These are phyloP conservation scores for Kernera saxatilis DNA, from an alignment of 345 rosid species.

Conservation along the genomic window DNA sequence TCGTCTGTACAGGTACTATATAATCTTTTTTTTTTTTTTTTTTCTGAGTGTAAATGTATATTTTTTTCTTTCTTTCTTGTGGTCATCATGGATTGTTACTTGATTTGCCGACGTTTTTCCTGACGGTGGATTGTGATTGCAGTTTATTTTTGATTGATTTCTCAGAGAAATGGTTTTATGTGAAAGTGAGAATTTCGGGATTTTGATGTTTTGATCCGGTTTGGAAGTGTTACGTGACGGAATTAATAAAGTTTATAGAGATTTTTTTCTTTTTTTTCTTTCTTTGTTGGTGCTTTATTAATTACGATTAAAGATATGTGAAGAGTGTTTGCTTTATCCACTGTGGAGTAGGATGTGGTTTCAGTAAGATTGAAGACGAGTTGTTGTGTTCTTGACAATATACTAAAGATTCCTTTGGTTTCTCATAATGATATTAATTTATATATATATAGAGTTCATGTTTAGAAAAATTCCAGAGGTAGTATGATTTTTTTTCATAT, in stretches of 20 bases:
- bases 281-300: too few relatives aligned
- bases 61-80: neutral
- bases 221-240: neutral
- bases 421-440: too few relatives aligned
- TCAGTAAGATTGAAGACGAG: too few relatives aligned
- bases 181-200: neutral
- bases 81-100: neutral
- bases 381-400: too few relatives aligned
- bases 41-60: neutral
- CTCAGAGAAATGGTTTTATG: neutral
- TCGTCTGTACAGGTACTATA: constrained; percentile 47
- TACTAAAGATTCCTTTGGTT: too few relatives aligned
- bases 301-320: too few relatives aligned
- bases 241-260: neutral
- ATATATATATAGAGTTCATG: too few relatives aligned
- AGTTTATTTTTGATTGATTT: constrained; percentile 1
- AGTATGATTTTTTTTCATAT: too few relatives aligned
- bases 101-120: neutral
- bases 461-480: too few relatives aligned
- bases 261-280: too few relatives aligned
- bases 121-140: neutral
- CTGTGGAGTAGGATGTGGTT: too few relatives aligned
- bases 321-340: too few relatives aligned
- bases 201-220: neutral
- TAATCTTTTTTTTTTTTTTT: neutral